Conservation (phyloP, 1,284 basidiomycete genomes). For the Melanopsichium pennsylvanicum region DNA sequence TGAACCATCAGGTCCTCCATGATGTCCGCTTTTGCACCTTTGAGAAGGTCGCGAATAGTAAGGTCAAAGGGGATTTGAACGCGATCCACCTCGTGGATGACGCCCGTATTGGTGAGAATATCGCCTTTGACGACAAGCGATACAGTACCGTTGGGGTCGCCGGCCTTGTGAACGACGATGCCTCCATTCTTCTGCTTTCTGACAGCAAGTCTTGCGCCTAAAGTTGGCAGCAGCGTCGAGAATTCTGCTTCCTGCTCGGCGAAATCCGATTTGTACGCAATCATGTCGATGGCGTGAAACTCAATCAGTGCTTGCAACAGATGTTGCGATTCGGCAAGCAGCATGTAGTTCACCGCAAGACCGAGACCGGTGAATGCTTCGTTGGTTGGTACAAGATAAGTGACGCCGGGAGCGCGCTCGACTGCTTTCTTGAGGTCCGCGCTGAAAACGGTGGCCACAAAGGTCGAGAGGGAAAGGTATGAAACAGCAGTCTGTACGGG, state of each 20-base stretch:
- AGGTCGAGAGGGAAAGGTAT: slow-evolving; percentile 82
- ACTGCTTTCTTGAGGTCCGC: slow-evolving; percentile 50
- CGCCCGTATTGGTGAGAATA: slow-evolving; percentile 84
- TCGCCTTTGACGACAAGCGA: slow-evolving; percentile 68
- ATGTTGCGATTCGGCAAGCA: slow-evolving; percentile 72
- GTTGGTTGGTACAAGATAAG: slow-evolving; percentile 88
- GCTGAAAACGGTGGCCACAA: slow-evolving; percentile 75
- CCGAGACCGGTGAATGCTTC: slow-evolving; percentile 86
- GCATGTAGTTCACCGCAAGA: slow-evolving; percentile 85
- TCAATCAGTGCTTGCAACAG: slow-evolving; percentile 83
- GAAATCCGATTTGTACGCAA: slow-evolving; percentile 78
- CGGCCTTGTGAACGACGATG: slow-evolving; percentile 35
- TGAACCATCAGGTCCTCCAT: slow-evolving; percentile 79
- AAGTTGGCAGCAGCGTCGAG: slow-evolving; percentile 56
- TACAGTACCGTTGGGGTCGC: slow-evolving; percentile 10
- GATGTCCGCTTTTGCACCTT: slow-evolving; percentile 79
- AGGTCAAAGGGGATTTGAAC: slow-evolving; percentile 87
- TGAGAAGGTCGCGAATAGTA: slow-evolving; percentile 80
- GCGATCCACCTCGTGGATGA: slow-evolving; percentile 84
- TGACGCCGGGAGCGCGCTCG: slow-evolving; percentile 72
- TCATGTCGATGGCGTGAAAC: slow-evolving; percentile 81
- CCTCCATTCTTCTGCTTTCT: slow-evolving; percentile 40
- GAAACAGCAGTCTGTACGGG: slow-evolving; percentile 83
- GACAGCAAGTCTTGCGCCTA: slow-evolving; percentile 31
- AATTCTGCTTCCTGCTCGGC: slow-evolving; percentile 60